A percentile compares a stretch with the other conserved stretches of the same genome.
These are phyloP conservation scores for Cicer judaicum DNA, from an alignment of 306 rosid genomes.

Conservation along the genomic window DNA sequence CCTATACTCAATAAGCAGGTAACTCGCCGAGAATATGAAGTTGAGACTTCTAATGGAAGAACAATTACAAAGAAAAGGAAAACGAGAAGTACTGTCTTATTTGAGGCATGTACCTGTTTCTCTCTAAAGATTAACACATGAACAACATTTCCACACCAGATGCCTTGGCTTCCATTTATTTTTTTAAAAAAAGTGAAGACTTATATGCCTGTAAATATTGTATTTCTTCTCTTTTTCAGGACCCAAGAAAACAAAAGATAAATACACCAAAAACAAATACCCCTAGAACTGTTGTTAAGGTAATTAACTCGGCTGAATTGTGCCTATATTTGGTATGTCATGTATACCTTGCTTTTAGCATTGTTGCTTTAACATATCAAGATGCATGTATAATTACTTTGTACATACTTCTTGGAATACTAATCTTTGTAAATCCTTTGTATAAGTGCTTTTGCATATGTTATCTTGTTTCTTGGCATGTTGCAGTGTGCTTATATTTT, in stretches of 20 bases:
- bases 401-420: neutral
- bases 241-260: slow-evolving; percentile 73
- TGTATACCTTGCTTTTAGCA: neutral
- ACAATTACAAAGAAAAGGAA: slow-evolving; percentile 83
- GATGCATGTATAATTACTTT: neutral
- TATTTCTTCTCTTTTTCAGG: slow-evolving; percentile 56
- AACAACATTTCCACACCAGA: slow-evolving; percentile 33
- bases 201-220: slow-evolving; percentile 39
- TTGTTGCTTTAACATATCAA: slow-evolving; percentile 30
- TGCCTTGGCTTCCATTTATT: slow-evolving; percentile 18
- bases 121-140: slow-evolving; percentile 27
- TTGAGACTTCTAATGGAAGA: slow-evolving; percentile 94
- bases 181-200: neutral
- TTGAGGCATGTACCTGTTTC: slow-evolving; percentile 66
- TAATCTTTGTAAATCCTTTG: slow-evolving; percentile 10
- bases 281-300: slow-evolving; percentile 76
- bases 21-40: slow-evolving; percentile 91
- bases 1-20: slow-evolving; percentile 63
- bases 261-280: slow-evolving; percentile 73
- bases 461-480: slow-evolving; percentile 3
- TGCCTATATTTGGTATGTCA: slow-evolving; percentile 16
- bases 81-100: slow-evolving; percentile 94
- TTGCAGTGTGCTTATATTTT: neutral
- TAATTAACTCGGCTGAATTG: slow-evolving; percentile 47
- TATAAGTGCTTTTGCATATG: slow-evolving; percentile 31